phyloP scores from a whole-genome alignment of 371 early-diverging fungal genomes.

The Mortierella sp. region DNA sequence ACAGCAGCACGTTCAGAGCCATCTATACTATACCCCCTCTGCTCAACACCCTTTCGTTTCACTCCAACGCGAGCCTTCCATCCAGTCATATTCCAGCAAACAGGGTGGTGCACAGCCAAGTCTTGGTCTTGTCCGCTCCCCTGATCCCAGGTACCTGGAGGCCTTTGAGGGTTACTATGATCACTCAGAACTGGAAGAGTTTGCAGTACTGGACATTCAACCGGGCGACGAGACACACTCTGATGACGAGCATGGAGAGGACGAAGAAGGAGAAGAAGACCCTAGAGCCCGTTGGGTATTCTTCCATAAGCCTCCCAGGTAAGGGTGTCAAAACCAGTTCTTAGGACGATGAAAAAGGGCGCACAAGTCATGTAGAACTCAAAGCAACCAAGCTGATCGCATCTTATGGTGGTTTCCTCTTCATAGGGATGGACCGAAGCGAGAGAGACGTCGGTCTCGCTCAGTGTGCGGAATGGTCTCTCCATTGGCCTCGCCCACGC shows the following conservation, averaged over 20 bases:
- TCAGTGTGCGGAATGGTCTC: constrained; percentile 19
- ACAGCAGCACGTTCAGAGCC: neutral
- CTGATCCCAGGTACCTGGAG: constrained; percentile 33
- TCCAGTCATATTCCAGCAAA: neutral
- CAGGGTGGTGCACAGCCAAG: constrained; percentile 4
- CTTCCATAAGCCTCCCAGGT: neutral
- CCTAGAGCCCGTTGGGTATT: neutral
- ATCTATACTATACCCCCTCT: neutral
- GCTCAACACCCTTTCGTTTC: neutral
- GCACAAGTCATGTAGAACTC: neutral
- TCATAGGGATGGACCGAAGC: constrained; percentile 12
- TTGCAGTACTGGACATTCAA: neutral
- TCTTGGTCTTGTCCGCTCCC: constrained; percentile 11
- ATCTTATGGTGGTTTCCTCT: neutral
- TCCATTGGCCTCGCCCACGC: constrained; percentile 16
- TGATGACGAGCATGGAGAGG: constrained; percentile 19
- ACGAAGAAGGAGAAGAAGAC: neutral
- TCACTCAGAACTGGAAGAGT: neutral
- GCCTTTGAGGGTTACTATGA: constrained; percentile 27
- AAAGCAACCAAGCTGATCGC: no score
- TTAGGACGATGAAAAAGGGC: no score
- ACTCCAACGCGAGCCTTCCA: neutral
- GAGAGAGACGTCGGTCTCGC: constrained; percentile 32
- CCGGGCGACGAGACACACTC: constrained; percentile 20
- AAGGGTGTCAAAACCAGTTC: no score